phyloP scores from a whole-genome alignment of 306 rosid species.

The Pterocarpus santalinus region DNA sequence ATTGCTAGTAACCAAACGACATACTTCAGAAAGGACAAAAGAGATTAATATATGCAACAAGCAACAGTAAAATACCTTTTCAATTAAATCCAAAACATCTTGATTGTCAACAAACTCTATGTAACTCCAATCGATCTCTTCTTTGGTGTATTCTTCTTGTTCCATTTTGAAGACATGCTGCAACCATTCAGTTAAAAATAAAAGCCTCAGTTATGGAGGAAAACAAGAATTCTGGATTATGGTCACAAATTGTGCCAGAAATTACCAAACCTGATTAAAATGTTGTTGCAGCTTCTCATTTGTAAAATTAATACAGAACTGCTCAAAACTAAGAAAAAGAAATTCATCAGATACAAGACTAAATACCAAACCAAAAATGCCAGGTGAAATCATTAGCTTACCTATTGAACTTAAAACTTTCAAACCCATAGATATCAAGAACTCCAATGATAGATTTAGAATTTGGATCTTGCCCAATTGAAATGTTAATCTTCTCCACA shows the following conservation, averaged over 20 bases:
- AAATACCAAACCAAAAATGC: slow-evolving; percentile 32
- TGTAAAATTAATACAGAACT: slow-evolving; percentile 99
- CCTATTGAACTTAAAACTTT: slow-evolving; percentile 98
- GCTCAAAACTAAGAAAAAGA: slow-evolving; percentile 80
- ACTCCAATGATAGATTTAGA: slow-evolving; percentile 96
- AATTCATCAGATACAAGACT: slow-evolving; percentile 51
- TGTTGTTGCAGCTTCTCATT: slow-evolving; percentile 99
- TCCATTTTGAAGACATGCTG: slow-evolving; percentile 99
- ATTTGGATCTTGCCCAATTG: slow-evolving; percentile 98
- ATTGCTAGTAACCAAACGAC: slow-evolving; percentile 13
- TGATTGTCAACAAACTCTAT: slow-evolving; percentile 99
- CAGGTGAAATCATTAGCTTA: slow-evolving; percentile 50
- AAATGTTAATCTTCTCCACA: slow-evolving; percentile 92
- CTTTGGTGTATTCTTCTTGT: slow-evolving; percentile 99
- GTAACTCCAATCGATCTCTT: slow-evolving; percentile 98
- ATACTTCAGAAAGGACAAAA: not conserved
- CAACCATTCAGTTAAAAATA: slow-evolving; percentile 48
- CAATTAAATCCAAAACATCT: slow-evolving; percentile 98
- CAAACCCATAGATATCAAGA: slow-evolving; percentile 99
- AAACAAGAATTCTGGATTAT: slow-evolving; percentile 22
- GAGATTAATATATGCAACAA: slow-evolving; percentile 36
- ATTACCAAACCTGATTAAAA: slow-evolving; percentile 89
- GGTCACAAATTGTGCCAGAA: slow-evolving; percentile 42
- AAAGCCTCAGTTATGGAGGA: slow-evolving; percentile 34
- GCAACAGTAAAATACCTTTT: slow-evolving; percentile 70